Evolutionary conservation across 768 basidiomycete genomes (phyloP), one percentile per base, ranked within the genome.

Genomic region (Suillus subaureus): DNA sequence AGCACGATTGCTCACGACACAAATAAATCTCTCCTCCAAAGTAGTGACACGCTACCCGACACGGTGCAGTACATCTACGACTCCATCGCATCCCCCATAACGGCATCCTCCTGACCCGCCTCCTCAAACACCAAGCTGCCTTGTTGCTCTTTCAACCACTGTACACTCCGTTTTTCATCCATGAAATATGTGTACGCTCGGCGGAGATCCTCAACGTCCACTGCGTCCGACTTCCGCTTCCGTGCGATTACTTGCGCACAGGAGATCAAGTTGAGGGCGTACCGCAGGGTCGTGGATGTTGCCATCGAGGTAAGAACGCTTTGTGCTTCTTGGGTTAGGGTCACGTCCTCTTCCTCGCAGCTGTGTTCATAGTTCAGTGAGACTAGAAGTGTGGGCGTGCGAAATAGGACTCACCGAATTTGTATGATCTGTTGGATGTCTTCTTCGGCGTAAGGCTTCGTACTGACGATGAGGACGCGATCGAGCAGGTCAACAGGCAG

Each of bases 321-420:
- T 49, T 87, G 75, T 1, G 96, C 94, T 23, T 90, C 89, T 1
- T 84, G 72, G 1, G 89, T 84, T 33, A 99, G 83, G 37, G 87
- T 86, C 16, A 97, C 96, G 71, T 99, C 97, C 77, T 99, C 97
- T 77, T 99, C 97, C 79, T 96, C 89, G 70, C 93, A 93, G 64
- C 93, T 94, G 62, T 31, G 28, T 40, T 33, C 11, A 33, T 23
- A 40, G 16, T 62, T 33, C 18, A 58, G 63, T 64, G 62, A 70
- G 18, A 54, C 58, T 54, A 66, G 26, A 18, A 54, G 52, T 63
- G 40, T 51, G 28, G 61, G 9, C 2, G 1, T 26, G 1, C 39
- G 18, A 18, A 18, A 28, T 21, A 39, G 9, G 56, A 5, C 12
- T 62, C 58, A 94, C 92, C 97, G 84, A 63, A 99, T 99, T 72